Evolutionary conservation across 2,329 filamentous ascomycete species (phyloP).

Genomic region (Zymoseptoria ardabiliae): DNA sequence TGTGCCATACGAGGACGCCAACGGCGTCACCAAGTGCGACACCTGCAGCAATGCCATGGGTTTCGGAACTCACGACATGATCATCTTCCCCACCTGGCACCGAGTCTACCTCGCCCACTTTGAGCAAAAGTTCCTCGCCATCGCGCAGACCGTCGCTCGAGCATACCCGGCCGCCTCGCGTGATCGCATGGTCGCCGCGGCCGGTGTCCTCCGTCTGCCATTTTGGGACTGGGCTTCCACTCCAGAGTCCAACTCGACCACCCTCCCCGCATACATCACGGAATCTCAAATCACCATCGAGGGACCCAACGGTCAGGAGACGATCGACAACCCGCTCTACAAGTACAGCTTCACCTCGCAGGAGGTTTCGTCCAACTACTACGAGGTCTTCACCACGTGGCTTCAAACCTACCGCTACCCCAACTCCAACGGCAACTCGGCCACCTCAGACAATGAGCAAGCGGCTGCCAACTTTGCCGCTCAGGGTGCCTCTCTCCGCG

Average conservation of each 20-base stretch:
- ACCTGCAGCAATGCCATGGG: slow-evolving; percentile 18
- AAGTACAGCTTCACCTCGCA: slow-evolving; percentile 8
- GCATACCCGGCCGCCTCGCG: slow-evolving; percentile 11
- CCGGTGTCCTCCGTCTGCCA: slow-evolving; percentile 14
- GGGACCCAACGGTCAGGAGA: slow-evolving; percentile 8
- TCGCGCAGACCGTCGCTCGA: slow-evolving; percentile 19
- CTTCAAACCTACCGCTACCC: slow-evolving; percentile 21
- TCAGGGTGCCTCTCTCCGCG: slow-evolving; percentile 15
- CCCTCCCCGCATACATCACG: slow-evolving; percentile 16
- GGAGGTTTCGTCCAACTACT: slow-evolving; percentile 13
- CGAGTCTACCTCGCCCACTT: slow-evolving; percentile 24
- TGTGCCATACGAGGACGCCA: slow-evolving; percentile 20
- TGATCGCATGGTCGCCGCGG: slow-evolving; percentile 17
- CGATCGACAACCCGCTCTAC: slow-evolving; percentile 19
- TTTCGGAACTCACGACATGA: slow-evolving; percentile 24
- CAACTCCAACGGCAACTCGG: slow-evolving; percentile 11
- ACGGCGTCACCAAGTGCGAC: slow-evolving; percentile 16
- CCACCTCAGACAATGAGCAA: slow-evolving; percentile 10
- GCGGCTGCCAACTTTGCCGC: slow-evolving; percentile 7
- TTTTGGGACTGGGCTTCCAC: slow-evolving; percentile 17
- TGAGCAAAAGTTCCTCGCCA: slow-evolving; percentile 22
- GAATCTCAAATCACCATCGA: slow-evolving; percentile 15
- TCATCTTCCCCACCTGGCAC: slow-evolving; percentile 26
- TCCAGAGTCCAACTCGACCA: slow-evolving; percentile 7
- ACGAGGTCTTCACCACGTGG: slow-evolving; percentile 21